Base-by-base conservation (phyloP, 208 protist species). In the Spongospora subterranea region DNA sequence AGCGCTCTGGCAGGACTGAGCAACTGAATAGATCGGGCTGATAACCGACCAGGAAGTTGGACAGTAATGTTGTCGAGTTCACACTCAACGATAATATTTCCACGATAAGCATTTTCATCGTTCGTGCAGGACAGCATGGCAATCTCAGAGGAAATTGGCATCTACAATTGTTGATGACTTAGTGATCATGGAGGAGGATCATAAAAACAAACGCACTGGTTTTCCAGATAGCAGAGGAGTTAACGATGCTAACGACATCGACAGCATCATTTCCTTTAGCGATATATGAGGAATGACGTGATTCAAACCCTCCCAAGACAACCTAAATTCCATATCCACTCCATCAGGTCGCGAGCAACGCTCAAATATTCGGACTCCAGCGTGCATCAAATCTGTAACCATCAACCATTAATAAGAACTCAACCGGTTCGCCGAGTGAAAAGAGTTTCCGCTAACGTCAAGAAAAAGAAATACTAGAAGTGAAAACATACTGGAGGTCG, bases 331-430 rank as follows among this genome's bases (percentile, higher is more conserved):
- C 6, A 17, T 43, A 6, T 6, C 17, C 17, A 43, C n/a, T 6
- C 35, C n/a, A 39, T 82, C 71, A 6, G n/a, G n/a, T 82, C 71
- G n/a, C 13, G 13, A 6, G n/a, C 35, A 45, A 6, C 71, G 71
- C 40, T 82, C 71, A n/a, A 82, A 82, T 20, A 82, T n/a, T 35
- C 71, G 6, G 11, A 82, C 71, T 6, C 71, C 71, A n/a, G 71
- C n/a, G 35, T 82, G 71, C 71, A 82, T 82, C 71, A 82, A 35
- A 35, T n/a, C 71, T 82, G 71, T 35, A 40, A 6, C 17, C 6
- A 60, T 60, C 13, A 24, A 29, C 24, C 6, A 24, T 24, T 29
- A 60, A 60, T 60, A 24, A 24, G 6, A 60, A 6, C 50, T 6
- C 13, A n/a, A n/a, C n/a, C n/a, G n/a, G n/a, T n/a, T n/a, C n/a